A percentile compares a stretch with the other conserved stretches of the same genome.
Conservation (phyloP, 306 rosid genomes). For the Astragalus glycyphyllos region DNA sequence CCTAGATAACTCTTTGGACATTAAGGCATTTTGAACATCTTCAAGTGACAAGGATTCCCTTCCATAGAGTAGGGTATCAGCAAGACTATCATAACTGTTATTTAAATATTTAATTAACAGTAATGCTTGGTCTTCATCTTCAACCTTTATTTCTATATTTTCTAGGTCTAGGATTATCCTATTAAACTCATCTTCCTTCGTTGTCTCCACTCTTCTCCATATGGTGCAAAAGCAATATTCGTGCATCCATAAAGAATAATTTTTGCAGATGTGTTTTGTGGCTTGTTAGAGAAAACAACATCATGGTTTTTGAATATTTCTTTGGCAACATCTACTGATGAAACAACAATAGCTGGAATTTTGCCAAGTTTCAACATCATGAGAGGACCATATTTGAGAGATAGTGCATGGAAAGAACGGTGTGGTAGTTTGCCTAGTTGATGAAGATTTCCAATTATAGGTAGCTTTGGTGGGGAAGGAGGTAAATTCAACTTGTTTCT, state of each 20-base stretch:
- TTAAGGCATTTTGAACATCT: no score
- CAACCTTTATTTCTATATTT: no score
- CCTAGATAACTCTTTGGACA: no score
- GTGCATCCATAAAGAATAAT: slow-evolving; percentile 35
- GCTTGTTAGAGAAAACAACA: slow-evolving; percentile 17
- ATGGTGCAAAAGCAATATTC: slow-evolving; percentile 14
- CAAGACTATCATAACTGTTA: no score
- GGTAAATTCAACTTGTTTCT: slow-evolving; percentile 9
- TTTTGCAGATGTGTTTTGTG: not conserved
- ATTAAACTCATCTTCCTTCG: slow-evolving; percentile 41
- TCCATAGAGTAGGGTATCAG: no score
- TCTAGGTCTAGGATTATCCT: no score
- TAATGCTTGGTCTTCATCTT: no score
- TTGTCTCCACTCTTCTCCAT: slow-evolving; percentile 45
- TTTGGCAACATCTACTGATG: slow-evolving; percentile 36
- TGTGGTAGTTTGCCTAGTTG: slow-evolving; percentile 51
- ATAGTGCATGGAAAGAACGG: slow-evolving; percentile 38
- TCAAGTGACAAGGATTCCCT: no score
- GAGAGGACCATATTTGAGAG: slow-evolving; percentile 49
- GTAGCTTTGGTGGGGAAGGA: slow-evolving; percentile 44
- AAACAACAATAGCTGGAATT: slow-evolving; percentile 41
- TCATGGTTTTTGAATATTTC: slow-evolving; percentile 35
- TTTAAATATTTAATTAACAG: no score
- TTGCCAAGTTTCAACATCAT: slow-evolving; percentile 46
- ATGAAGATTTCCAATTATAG: slow-evolving; percentile 54